Base-by-base conservation (phyloP, 2,329 filamentous ascomycete genomes). In the Aspergillus fumigatiaffinis region DNA sequence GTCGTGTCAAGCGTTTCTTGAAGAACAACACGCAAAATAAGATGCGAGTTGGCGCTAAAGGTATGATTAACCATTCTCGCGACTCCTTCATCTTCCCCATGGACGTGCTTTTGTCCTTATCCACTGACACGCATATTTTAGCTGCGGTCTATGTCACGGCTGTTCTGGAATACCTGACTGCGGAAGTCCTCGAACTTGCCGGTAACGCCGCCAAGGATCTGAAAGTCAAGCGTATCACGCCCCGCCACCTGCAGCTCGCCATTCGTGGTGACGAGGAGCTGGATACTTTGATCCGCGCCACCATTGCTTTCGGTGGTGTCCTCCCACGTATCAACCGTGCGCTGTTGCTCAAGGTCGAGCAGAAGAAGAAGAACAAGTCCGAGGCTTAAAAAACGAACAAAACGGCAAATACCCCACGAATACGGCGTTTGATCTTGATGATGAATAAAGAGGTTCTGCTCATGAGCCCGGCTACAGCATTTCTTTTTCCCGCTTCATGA, bases 11-110 rank as follows among this genome's bases (percentile, higher is more conserved):
- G 89, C 92, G 94, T 82, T 97, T 97, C 82, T 84, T 99, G 75
- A 97, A 97, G 86, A 92, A 91, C 78, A 97, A 97, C 81, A 97
- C 94, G 51, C 94, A 97, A 76, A 95, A 97, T 81, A 97, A 97
- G 84, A 97, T 97, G 91, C 93, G 94, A 79, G 95, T 99, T 66
- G 94, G 94, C 70, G 94, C 93, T 73, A 97, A 97, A 84, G 80
- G 80, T 82, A 75, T 52, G 70, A 44, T 44, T 51, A 20, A 20
- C 14, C 14, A 46, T 41, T n/a, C n/a, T 17, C 29, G 5, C 38
- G 20, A 20, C 17, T 29, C 32, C 32, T 6, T 35, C 5, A 29
- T 32, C 20, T 42, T 9, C n/a, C 21, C 20, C 41, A 20, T 28
- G 29, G 41, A 17, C 23, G 17, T 25, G 20, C 21, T 46, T 41